Evolutionary conservation across 2,329 filamentous ascomycete genomes (phyloP).

Genomic region (Incumbomyces delicatus): DNA sequence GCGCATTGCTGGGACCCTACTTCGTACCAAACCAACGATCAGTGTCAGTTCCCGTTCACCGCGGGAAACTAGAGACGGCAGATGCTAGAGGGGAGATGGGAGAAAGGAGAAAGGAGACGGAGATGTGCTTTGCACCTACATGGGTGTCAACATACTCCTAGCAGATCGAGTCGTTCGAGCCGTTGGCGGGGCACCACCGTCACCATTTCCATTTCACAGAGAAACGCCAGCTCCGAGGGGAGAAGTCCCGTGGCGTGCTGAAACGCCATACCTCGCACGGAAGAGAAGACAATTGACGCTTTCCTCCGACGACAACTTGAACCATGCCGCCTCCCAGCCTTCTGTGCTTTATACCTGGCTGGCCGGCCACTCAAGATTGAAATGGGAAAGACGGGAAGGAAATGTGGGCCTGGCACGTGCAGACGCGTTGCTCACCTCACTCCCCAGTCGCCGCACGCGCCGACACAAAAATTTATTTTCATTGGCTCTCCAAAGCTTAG

Average conservation of each 20-base stretch:
- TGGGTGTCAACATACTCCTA: slow-evolving; percentile 57
- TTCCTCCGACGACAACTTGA: neutral
- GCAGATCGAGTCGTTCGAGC: slow-evolving; percentile 72
- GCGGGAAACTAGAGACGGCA: too few relatives aligned
- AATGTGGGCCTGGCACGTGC: neutral
- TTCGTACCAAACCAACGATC: neutral
- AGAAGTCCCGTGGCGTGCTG: slow-evolving; percentile 58
- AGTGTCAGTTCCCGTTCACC: too few relatives aligned
- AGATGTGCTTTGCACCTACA: slow-evolving; percentile 12
- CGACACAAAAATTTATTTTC: neutral
- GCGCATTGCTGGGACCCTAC: slow-evolving; percentile 65
- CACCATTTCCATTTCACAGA: slow-evolving; percentile 96
- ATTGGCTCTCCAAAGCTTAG: slow-evolving; percentile 26
- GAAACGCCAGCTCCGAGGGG: slow-evolving; percentile 80
- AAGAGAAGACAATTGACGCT: neutral
- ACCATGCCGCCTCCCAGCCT: too few relatives aligned
- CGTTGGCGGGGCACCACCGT: slow-evolving; percentile 86
- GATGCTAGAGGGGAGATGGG: too few relatives aligned
- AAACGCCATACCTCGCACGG: slow-evolving; percentile 43
- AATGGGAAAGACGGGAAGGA: too few relatives aligned
- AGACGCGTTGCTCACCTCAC: neutral
- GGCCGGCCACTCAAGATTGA: too few relatives aligned
- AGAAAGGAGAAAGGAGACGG: too few relatives aligned
- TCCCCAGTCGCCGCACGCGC: too few relatives aligned
- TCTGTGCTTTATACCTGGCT: too few relatives aligned